Base-by-base conservation (phyloP, 2,329 filamentous ascomycete species). In the Penicillium freii region DNA sequence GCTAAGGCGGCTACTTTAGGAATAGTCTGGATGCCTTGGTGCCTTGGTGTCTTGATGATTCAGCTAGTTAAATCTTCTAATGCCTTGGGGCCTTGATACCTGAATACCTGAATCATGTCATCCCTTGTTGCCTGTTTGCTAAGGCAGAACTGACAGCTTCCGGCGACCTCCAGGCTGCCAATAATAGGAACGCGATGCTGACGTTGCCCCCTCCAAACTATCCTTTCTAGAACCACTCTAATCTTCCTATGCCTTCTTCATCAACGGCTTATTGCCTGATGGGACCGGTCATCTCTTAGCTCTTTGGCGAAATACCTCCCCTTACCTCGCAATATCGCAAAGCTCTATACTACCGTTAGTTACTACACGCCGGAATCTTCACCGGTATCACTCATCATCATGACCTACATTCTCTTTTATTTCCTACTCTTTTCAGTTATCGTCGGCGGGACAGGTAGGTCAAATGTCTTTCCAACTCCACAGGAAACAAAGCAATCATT, bases 331-430 rank as follows among this genome's bases (percentile, higher is more conserved):
- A 29, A 38, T 23, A 36, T 36, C 13, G 8, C 39, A 19, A 50
- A 27, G 40, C 13, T 29, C 52, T 36, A 51, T 42, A 42, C 36
- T 49, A 45, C 21, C 21, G 8, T 31, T 39, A 39, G 31, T 29
- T 19, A 44, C 29, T 27, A 33, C 15, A 51, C 49, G 10, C 31
- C 23, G 5, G 31, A 27, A 38, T 34, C 54, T 44, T 44, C 42
- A 31, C 42, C 29, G 11, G 31, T 27, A 23, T 33, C 38, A 51
- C 36, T 57, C 56, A 56, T 68, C 73, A 76, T 66, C 66, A 96
- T 95, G 91, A 82, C 79, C 62, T 94, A 71, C 62, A 66, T 92
- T 79, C 73, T 95, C 62, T 84, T 96, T 78, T 96, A 92, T 79
- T 86, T 84, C 66, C 74, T 92, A 63, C 85, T 85, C 69, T 83